A percentile compares a stretch with the other conserved stretches of the same genome.
Conservation (phyloP, 768 basidiomycete species). For the Russula lepida region DNA sequence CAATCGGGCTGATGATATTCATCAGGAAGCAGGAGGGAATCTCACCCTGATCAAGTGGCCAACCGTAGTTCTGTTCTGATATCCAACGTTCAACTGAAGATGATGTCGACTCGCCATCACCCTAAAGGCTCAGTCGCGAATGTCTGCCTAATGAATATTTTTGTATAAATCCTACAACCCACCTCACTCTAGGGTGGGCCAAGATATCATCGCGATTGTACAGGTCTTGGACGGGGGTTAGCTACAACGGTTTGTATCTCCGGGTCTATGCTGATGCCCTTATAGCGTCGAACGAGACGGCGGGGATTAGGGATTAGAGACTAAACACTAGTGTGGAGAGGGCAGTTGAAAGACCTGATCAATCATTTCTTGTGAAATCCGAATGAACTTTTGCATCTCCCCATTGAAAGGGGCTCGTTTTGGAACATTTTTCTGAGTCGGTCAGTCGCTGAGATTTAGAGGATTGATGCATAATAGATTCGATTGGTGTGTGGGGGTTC, state of each 20-base stretch:
- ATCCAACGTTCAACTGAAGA: not conserved
- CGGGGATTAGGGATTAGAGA: not conserved
- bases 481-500: too few species aligned
- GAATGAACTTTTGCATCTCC: constrained; percentile 3
- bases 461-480: too few species aligned
- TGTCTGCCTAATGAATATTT: not conserved
- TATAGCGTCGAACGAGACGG: not conserved
- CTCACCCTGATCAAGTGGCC: not conserved
- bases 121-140: not conserved
- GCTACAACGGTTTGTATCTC: constrained; percentile 1
- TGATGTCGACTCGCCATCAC: not conserved
- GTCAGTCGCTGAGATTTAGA: too few species aligned
- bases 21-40: not conserved
- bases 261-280: not conserved
- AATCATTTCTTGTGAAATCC: not conserved
- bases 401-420: constrained; percentile 1
- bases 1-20: not conserved
- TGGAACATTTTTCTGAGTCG: too few species aligned
- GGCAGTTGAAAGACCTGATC: not conserved
- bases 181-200: not conserved
- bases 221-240: not conserved
- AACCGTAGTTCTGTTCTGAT: not conserved
- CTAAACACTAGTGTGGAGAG: not conserved
- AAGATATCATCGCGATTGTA: constrained; percentile 5
- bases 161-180: not conserved